Evolutionary conservation across 345 rosid genomes (phyloP).

Genomic region (Eucalyptus leucophloia): DNA sequence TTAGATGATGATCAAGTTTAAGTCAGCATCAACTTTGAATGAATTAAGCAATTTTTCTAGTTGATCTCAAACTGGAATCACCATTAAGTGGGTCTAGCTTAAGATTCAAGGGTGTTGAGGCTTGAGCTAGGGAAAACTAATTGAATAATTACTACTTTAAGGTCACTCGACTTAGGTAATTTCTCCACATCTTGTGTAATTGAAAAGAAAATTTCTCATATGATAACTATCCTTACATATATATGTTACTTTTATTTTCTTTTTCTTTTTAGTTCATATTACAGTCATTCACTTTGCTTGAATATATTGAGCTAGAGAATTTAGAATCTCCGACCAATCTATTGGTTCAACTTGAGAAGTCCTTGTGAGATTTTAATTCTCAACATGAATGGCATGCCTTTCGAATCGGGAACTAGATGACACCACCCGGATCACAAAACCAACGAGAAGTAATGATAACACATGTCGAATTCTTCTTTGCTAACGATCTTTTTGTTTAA

Average conservation of each 20-base stretch:
- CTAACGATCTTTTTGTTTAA: background rate
- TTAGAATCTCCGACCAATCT: background rate
- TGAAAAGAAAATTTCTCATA: background rate
- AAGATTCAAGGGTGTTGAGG: background rate
- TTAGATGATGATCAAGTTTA: background rate
- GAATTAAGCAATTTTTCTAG: background rate
- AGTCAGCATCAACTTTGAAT: background rate
- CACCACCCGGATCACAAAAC: background rate
- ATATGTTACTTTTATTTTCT: background rate
- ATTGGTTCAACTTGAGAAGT: background rate
- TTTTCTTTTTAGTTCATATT: background rate
- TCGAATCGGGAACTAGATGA: background rate
- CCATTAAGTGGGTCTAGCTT: background rate
- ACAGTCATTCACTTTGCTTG: background rate
- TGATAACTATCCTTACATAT: background rate
- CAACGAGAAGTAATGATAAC: background rate
- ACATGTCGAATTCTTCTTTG: background rate
- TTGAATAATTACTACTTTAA: background rate
- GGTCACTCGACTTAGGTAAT: background rate
- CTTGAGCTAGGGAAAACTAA: background rate
- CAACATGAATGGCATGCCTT: background rate
- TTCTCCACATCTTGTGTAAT: background rate
- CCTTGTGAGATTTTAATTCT: background rate
- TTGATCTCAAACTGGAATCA: background rate
- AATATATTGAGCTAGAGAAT: background rate